A percentile compares a stretch with the other conserved stretches of the same genome.
These are phyloP conservation scores for Didymella arachidicola DNA, from an alignment of 2,329 filamentous ascomycete species.

Conservation along the genomic window DNA sequence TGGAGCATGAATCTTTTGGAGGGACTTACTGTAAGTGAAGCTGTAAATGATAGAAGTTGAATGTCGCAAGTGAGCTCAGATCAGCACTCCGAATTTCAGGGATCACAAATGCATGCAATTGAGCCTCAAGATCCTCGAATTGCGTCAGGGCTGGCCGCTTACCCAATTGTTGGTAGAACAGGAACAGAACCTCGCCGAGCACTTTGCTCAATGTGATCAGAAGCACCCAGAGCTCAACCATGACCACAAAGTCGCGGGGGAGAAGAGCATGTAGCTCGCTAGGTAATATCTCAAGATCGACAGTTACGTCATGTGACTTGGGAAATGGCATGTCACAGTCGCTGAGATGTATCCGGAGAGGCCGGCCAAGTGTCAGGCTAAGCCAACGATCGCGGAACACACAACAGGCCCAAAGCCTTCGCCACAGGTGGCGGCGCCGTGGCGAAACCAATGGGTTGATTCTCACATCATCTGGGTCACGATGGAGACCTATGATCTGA, in stretches of 20 bases:
- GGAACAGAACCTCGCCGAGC: constrained; percentile 6
- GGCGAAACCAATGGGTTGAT: constrained; percentile 5
- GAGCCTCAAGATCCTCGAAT: constrained; percentile 1
- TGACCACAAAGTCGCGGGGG: not conserved
- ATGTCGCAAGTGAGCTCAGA: not conserved
- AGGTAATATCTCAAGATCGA: not conserved
- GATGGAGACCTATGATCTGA: constrained; percentile 17
- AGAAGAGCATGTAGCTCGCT: not conserved
- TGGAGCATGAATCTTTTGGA: not conserved
- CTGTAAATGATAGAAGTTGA: constrained; percentile 12
- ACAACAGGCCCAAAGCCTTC: constrained; percentile 14
- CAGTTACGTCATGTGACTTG: not conserved
- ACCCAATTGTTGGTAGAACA: constrained; percentile 8
- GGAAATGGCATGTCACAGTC: constrained; percentile 18
- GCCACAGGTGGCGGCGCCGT: constrained; percentile 9
- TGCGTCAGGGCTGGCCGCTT: not conserved
- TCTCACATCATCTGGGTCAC: constrained; percentile 11
- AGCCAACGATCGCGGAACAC: constrained; percentile 18
- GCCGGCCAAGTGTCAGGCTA: constrained; percentile 13
- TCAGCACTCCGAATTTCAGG: not conserved
- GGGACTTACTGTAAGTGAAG: constrained; percentile 13
- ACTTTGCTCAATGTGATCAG: constrained; percentile 7
- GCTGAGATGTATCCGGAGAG: constrained; percentile 8
- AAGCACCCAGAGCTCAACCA: constrained; percentile 6
- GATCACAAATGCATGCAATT: not conserved